These are phyloP conservation scores for Gossypium longicalyx DNA, from an alignment of 345 rosid genomes.

Conservation along the genomic window DNA sequence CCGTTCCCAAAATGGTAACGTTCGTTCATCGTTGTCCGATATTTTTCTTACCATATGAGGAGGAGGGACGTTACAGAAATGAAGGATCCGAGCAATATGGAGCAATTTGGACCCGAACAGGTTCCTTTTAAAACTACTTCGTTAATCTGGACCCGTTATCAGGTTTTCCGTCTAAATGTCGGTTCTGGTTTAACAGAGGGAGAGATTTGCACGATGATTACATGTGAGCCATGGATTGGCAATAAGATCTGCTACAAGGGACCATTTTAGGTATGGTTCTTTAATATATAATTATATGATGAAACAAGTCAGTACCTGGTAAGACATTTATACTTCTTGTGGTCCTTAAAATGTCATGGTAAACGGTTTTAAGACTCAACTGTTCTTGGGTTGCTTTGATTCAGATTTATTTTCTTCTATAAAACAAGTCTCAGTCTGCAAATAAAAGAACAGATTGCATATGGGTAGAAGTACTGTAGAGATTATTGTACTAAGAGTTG, in stretches of 20 bases:
- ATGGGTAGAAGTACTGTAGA: neutral
- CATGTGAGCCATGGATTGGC: neutral
- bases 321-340: neutral
- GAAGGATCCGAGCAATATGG: neutral
- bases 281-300: neutral
- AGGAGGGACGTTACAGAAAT: neutral
- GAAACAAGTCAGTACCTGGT: neutral
- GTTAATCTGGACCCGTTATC: neutral
- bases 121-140: neutral
- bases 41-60: neutral
- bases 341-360: constrained; percentile 5
- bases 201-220: neutral
- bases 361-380: neutral
- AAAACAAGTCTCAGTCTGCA: neutral
- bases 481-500: too few species aligned
- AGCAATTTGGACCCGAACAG: too few species aligned
- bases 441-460: neutral
- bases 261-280: constrained; percentile 6
- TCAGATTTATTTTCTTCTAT: neutral
- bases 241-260: neutral
- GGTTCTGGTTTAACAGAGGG: neutral
- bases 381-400: neutral
- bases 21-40: neutral
- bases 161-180: neutral
- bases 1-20: neutral